Percentiles rank a stretch among this genome's conserved stretches.
phyloP scores from a whole-genome alignment of 495 filamentous ascomycete species.

The Tuber aestivum region DNA sequence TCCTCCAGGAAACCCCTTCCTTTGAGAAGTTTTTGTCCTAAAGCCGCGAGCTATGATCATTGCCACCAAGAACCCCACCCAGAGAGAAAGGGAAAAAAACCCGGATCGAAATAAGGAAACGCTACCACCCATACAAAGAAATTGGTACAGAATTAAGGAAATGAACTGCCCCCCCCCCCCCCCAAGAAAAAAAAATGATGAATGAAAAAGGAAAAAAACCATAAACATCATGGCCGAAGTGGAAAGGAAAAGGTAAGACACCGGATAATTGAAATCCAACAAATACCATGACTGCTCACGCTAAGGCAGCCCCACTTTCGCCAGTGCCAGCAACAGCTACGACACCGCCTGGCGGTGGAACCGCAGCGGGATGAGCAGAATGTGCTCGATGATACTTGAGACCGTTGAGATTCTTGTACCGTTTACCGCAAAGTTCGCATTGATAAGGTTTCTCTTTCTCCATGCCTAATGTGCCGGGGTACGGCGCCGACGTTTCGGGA shows the following conservation, averaged over 20 bases:
- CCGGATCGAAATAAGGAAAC: constrained; percentile 20
- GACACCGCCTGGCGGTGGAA: constrained; percentile 34
- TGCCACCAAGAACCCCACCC: constrained; percentile 20
- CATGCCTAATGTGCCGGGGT: constrained; percentile 95
- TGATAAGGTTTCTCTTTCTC: constrained; percentile 99
- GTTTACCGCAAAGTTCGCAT: constrained; percentile 92
- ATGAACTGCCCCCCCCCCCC: constrained; percentile 2
- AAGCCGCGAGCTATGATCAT: not conserved
- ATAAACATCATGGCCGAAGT: constrained; percentile 2
- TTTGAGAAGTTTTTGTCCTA: not conserved
- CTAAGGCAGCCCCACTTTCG: constrained; percentile 28
- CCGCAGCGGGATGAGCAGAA: constrained; percentile 30
- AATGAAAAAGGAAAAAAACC: constrained; percentile 14
- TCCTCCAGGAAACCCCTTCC: not conserved
- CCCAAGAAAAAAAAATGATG: not conserved
- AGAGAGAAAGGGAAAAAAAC: constrained; percentile 18
- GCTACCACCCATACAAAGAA: constrained; percentile 27
- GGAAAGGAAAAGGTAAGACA: not conserved
- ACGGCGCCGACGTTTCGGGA: constrained; percentile 85
- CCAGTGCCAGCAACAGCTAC: constrained; percentile 41
- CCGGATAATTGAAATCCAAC: not conserved
- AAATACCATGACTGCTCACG: constrained; percentile 10
- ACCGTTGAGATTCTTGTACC: constrained; percentile 98
- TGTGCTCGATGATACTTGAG: constrained; percentile 62
- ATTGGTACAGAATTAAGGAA: constrained; percentile 28